Percentiles rank a stretch among this genome's conserved stretches.
phyloP scores from a whole-genome alignment of 305 asterid genomes.

The Petunia hybrid region DNA sequence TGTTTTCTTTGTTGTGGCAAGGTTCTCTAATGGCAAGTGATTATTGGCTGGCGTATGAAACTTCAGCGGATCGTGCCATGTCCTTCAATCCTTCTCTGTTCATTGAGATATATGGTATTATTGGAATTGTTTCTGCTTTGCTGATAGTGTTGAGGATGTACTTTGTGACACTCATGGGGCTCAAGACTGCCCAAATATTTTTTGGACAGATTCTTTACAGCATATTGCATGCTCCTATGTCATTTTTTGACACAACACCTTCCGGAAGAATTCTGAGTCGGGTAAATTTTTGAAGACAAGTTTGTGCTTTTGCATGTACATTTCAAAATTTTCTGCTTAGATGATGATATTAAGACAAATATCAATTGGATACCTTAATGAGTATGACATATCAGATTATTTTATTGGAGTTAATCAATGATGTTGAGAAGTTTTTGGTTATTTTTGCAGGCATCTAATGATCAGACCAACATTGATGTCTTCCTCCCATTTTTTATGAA shows the following conservation, averaged over 20 bases:
- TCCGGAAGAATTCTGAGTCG: constrained; percentile 96
- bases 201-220: constrained; percentile 77
- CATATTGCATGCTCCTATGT: constrained; percentile 95
- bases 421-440: constrained; percentile 11
- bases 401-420: not conserved
- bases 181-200: constrained; percentile 88
- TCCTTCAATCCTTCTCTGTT: constrained; percentile 74
- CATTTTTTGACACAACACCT: constrained; percentile 98
- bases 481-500: constrained; percentile 76
- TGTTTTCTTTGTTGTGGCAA: constrained; percentile 74
- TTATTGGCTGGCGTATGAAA: constrained; percentile 94
- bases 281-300: constrained; percentile 53
- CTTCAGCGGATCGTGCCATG: constrained; percentile 63
- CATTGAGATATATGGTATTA: constrained; percentile 64
- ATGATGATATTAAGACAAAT: not conserved
- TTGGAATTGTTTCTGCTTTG: constrained; percentile 55
- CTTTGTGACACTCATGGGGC: constrained; percentile 72
- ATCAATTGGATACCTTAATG: not conserved
- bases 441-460: constrained; percentile 84
- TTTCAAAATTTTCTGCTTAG: constrained; percentile 15
- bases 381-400: not conserved
- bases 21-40: constrained; percentile 77
- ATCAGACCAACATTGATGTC: constrained; percentile 89
- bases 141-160: constrained; percentile 58
- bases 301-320: constrained; percentile 11